Base-by-base conservation (phyloP, 2,329 filamentous ascomycete genomes). In the Arthrobotrys sphaeroides region DNA sequence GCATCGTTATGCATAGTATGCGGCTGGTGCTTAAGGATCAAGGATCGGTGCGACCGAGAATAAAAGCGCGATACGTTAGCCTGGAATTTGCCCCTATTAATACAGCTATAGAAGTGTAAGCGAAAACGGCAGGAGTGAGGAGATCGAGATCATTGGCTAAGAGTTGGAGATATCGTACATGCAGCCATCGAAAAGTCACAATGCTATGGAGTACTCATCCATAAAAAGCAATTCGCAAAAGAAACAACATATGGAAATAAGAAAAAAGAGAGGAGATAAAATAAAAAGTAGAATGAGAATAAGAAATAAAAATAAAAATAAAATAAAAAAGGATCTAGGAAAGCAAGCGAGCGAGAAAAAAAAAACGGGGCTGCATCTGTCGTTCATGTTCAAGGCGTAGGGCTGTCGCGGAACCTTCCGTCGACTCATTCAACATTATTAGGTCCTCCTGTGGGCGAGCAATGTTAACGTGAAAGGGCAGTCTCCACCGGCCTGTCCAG, bases 401-500 rank as follows among this genome's bases (percentile, higher is more conserved):
- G 28, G 47, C 16, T n/a, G 28, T 31, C 10, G 0, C 51, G 51
- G 51, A 55, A 55, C 16, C 36, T 36, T 31, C 51, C 51, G 51
- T 5, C 28, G 28, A 33, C n/a, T 33, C 18, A 60, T 42, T 60
- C 42, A 26, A 60, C 5, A 60, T 26, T 42, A 40, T 9, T 61
- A 61, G 10, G 10, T 24, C 26, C 42, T 40, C 31, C 45, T 42
- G 7, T 28, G 31, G 24, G 55, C 42, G 16, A 61, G 36, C 22
- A 73, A 45, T 20, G 55, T n/a, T n/a, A n/a, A n/a, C n/a, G n/a
- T 59, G 10, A 74, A 74, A 31, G 28, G 70, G 62, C 70, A 74
- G 38, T 24, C 59, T 7, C 57, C 59, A 31, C 42, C 67, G 20
- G 47, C 16, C 16, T 49, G 26, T 5, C 53, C 60, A 13, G 36